Evolutionary conservation across 768 basidiomycete genomes (phyloP).

Genomic region (Mycena leptocephala): DNA sequence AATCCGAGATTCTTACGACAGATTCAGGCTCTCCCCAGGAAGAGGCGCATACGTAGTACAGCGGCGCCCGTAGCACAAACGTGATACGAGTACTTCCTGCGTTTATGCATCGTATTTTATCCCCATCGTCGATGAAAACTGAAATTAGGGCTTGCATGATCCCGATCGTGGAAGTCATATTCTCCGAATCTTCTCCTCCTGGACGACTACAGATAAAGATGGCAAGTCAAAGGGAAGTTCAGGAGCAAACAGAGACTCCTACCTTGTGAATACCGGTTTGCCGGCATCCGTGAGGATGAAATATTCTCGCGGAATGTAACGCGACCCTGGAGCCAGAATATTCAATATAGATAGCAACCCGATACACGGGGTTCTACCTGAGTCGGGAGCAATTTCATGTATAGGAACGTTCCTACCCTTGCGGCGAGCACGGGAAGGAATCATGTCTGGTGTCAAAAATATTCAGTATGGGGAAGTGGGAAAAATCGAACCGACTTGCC

Average conservation of each 20-base stretch:
- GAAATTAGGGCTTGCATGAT: constrained; percentile 97
- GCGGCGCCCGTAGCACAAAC: constrained; percentile 88
- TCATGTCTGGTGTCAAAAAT: constrained; percentile 42
- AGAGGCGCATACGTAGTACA: constrained; percentile 94
- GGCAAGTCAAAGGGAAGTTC: constrained; percentile 18
- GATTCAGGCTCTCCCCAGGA: constrained; percentile 98
- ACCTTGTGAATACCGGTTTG: constrained; percentile 97
- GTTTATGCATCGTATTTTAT: constrained; percentile 89
- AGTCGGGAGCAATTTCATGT: constrained; percentile 57
- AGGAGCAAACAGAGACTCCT: constrained; percentile 39
- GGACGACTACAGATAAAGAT: constrained; percentile 58
- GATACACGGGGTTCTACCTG: constrained; percentile 50
- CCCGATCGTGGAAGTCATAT: constrained; percentile 86
- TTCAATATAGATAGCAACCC: constrained; percentile 30
- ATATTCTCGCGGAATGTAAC: constrained; percentile 81
- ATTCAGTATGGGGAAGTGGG: constrained; percentile 13
- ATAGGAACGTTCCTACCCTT: constrained; percentile 52
- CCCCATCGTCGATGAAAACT: constrained; percentile 94
- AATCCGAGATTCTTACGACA: constrained; percentile 72
- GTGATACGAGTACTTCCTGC: constrained; percentile 88
- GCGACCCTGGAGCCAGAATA: constrained; percentile 48
- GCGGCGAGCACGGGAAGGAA: constrained; percentile 45
- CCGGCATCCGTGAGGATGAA: constrained; percentile 96
- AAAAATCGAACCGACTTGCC: constrained; percentile 54
- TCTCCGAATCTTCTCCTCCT: constrained; percentile 72